Conservation (phyloP, 2,329 filamentous ascomycete species). For the Chalara sp. region DNA sequence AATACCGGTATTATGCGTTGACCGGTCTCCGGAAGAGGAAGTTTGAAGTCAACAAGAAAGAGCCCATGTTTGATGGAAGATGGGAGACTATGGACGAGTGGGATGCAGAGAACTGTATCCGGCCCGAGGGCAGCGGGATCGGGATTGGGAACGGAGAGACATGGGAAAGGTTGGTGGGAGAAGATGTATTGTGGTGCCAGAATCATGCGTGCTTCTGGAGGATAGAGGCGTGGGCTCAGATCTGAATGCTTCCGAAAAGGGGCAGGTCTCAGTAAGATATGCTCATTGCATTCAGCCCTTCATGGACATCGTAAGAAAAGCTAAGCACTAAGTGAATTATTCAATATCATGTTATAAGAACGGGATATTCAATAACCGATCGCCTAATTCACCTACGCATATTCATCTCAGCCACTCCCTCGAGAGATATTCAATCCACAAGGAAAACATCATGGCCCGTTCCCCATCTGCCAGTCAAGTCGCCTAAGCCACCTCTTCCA, state of each 20-base stretch:
- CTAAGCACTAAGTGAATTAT: no score
- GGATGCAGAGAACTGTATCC: constrained; percentile 1
- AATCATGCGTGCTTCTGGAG: constrained; percentile 7
- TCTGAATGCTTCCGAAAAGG: neutral
- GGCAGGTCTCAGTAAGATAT: no score
- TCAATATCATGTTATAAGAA: no score
- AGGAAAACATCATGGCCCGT: no score
- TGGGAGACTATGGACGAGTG: constrained; percentile 2
- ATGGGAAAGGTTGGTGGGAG: constrained; percentile 3
- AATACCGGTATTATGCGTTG: constrained; percentile 4
- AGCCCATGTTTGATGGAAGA: neutral
- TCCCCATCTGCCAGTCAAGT: no score
- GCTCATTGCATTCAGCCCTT: no score
- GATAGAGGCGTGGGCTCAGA: constrained; percentile 4
- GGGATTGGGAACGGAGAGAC: constrained; percentile 5
- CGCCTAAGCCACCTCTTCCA: no score
- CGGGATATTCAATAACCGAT: no score
- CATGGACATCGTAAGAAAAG: no score
- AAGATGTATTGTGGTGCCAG: constrained; percentile 11
- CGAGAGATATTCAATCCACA: no score
- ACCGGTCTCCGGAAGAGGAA: neutral
- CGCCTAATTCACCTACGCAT: no score
- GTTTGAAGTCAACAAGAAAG: neutral
- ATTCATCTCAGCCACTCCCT: no score
- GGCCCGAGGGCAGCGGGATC: neutral